Percentiles rank a stretch among this genome's conserved stretches.
Evolutionary conservation across 352 stramenopile genomes (phyloP).

Genomic region (Stramenopiles sp.): DNA sequence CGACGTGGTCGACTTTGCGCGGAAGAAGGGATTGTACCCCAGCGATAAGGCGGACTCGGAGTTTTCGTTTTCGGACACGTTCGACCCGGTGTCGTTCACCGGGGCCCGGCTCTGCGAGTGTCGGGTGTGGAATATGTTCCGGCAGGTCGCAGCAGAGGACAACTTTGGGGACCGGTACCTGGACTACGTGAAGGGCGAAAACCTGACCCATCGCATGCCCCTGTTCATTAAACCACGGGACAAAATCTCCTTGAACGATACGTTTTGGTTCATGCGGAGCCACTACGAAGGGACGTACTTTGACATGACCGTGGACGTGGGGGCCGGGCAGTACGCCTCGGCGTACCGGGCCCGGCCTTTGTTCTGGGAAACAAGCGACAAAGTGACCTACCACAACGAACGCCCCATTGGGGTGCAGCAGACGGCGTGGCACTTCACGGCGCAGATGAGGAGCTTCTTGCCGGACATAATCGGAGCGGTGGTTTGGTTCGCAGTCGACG

Average conservation of each 20-base stretch:
- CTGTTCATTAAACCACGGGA: constrained; percentile 31
- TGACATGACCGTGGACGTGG: constrained; percentile 30
- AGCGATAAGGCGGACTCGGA: constrained; percentile 15
- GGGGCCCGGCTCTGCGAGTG: constrained; percentile 32
- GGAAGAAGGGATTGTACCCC: constrained; percentile 31
- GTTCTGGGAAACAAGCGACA: constrained; percentile 19
- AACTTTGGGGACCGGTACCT: constrained; percentile 28
- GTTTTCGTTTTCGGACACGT: constrained; percentile 40
- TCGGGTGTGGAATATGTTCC: constrained; percentile 37
- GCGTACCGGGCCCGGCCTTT: constrained; percentile 30
- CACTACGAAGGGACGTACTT: constrained; percentile 36
- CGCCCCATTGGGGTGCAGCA: constrained; percentile 29
- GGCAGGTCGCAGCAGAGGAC: constrained; percentile 20
- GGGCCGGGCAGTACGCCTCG: constrained; percentile 24
- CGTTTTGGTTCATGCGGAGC: constrained; percentile 30
- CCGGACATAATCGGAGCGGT: constrained; percentile 27
- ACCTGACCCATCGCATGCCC: constrained; percentile 35
- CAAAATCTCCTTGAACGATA: constrained; percentile 26
- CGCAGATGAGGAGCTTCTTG: constrained; percentile 26
- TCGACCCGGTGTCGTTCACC: constrained; percentile 30
- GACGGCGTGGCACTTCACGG: constrained; percentile 39
- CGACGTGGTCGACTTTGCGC: constrained; percentile 35
- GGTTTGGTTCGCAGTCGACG: constrained; percentile 36
- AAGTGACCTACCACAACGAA: constrained; percentile 35
- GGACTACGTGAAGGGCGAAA: constrained; percentile 30